Base-by-base conservation (phyloP, 2,329 filamentous ascomycete genomes). In the Venturia pyrina region DNA sequence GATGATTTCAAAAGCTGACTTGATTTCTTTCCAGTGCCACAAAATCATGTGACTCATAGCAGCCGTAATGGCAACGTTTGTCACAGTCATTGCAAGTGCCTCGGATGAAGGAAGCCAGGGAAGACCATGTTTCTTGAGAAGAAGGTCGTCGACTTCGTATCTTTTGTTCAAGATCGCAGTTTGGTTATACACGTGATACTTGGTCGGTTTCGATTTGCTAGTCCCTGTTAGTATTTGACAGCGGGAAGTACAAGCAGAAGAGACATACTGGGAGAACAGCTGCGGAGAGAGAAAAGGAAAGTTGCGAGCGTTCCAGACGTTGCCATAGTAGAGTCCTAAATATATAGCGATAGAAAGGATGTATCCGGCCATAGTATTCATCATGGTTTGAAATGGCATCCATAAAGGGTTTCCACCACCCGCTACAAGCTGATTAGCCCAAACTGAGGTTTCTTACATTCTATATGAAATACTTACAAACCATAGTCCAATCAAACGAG, bases 401-500 rank as follows among this genome's bases (percentile, higher is more conserved):
- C 61, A 67, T 5, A 67, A 44, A 3, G 65, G 60, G 48, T 46
- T 66, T 34, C 63, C 63, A 7, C 43, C 43, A 2, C 24, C 43
- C 2, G 46, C 62, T 43, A 63, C 40, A n/a, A 67, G 79, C 75
- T 50, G 24, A 44, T 64, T 17, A 64, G 62, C 24, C 10, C 11
- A 40, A 37, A 28, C 13, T 0, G 24, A n/a, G 4, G 5, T 19
- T 15, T 21, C 15, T 15, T 11, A 28, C 10, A 15, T 53, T 15
- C 10, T 10, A 1, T 11, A 13, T 11, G 48, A 40, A 5, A 24
- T n/a, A 65, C 63, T 57, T 44, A 65, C 63, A 59, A 46, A 65
- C 24, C 63, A 65, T 65, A 24, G 48, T 44, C 76, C 78, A 81
- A 68, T 81, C 79, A 41, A 81, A 76, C 7, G 73, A 78, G 32